Base-by-base conservation (phyloP, 2,329 filamentous ascomycete species). In the Stagonosporopsis rhizophila region DNA sequence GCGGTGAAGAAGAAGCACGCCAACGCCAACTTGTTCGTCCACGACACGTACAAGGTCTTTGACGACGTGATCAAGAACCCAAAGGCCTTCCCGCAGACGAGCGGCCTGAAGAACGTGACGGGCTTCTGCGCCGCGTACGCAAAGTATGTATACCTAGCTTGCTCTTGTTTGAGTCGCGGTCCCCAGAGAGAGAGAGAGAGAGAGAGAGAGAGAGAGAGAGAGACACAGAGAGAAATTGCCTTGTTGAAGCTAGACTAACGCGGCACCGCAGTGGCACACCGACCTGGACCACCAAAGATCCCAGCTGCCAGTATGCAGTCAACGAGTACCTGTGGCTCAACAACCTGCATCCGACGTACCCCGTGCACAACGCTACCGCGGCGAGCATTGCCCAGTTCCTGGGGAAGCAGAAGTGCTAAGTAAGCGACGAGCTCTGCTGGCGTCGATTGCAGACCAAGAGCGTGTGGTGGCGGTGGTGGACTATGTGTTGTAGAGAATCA, bases 301-400 rank as follows among this genome's bases (percentile, higher is more conserved):
- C 67, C 17, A 78, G 76, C 44, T 88, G 86, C 67, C 77, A 77
- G 1, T 71, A 84, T 40, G 75, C 83, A 0, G 84, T 87, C 2
- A 83, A 88, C 66, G 75, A 88, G 73, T 88, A 88, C 68, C 82
- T 88, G 63, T 89, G 86, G 86, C 75, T 88, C 27, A 88, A 89
- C 63, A 78, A 72, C 35, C 69, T 89, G 60, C 87, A 89, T 66
- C 86, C 87, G n/a, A 88, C 86, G 0, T 86, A 83, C 67, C 81
- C 84, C 0, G 81, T 88, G 49, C 85, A 88, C 60, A 83, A 87
- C 47, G 82, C 82, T 6, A 81, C 86, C 7, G 86, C 86, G 0
- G 73, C 82, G 54, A 67, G 65, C 8, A 65, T 75, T 38, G 68
- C 58, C 1, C 49, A 69, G 52, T 59, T 66, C 20, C 41, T 74